These are phyloP conservation scores for Xylaria grammica DNA, from an alignment of 495 filamentous ascomycete species.

Conservation along the genomic window DNA sequence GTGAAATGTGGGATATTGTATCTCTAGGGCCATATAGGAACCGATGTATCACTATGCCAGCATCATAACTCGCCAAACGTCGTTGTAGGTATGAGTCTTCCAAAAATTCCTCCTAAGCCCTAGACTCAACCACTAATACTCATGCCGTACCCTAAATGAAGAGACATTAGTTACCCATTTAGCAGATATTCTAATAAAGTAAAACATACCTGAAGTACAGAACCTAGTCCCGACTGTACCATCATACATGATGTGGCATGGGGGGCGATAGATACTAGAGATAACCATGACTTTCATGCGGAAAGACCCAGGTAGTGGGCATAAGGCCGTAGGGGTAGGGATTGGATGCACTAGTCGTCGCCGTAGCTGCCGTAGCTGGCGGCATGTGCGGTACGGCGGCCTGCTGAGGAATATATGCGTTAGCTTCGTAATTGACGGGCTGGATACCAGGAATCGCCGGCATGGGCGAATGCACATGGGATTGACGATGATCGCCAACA, in stretches of 20 bases:
- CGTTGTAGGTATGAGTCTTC: not conserved
- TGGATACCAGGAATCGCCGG: slow-evolving; percentile 33
- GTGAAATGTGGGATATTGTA: not conserved
- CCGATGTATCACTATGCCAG: not conserved
- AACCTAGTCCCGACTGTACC: not conserved
- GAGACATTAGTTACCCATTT: not conserved
- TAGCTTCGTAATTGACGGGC: slow-evolving; percentile 37
- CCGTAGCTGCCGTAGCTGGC: slow-evolving; percentile 12
- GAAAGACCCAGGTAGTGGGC: slow-evolving; percentile 30
- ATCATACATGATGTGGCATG: not conserved
- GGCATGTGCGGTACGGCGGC: slow-evolving; percentile 5
- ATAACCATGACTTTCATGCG: slow-evolving; percentile 32
- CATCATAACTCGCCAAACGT: not conserved
- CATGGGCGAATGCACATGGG: slow-evolving; percentile 31
- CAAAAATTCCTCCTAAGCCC: not conserved
- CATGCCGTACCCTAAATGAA: not conserved
- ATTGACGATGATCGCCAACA: slow-evolving; percentile 21
- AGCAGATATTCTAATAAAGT: not conserved
- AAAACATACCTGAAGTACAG: slow-evolving; percentile 27
- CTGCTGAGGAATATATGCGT: slow-evolving; percentile 35
- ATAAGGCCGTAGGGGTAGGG: slow-evolving; percentile 32
- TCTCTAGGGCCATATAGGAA: not conserved
- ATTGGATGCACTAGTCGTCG: slow-evolving; percentile 25
- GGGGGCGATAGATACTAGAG: slow-evolving; percentile 24
- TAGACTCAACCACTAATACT: not conserved